A percentile compares a stretch with the other conserved stretches of the same genome.
These are phyloP conservation scores for Macrolepiota albuminosa DNA, from an alignment of 768 basidiomycete species.

Conservation along the genomic window DNA sequence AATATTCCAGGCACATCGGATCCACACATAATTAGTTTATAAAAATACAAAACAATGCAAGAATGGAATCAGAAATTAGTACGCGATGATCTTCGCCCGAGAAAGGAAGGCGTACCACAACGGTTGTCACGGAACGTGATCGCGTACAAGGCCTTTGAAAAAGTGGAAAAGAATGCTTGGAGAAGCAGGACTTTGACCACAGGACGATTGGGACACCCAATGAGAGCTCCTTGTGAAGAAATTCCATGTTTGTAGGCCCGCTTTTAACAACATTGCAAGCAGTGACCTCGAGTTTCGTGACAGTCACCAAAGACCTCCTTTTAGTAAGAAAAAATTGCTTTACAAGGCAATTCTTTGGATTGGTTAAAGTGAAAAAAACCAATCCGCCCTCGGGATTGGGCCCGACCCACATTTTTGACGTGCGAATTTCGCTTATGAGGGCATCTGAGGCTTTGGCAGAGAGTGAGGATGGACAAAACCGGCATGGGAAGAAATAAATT, in stretches of 20 bases:
- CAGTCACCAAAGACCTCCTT: slow-evolving; percentile 11
- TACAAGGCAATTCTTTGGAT: slow-evolving; percentile 14
- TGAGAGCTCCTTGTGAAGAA: slow-evolving; percentile 14
- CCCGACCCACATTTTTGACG: slow-evolving; percentile 24
- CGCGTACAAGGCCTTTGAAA: slow-evolving; percentile 5
- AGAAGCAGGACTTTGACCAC: neutral
- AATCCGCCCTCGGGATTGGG: slow-evolving; percentile 24
- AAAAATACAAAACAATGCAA: slow-evolving; percentile 3
- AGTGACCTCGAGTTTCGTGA: slow-evolving; percentile 13
- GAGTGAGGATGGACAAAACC: slow-evolving; percentile 1
- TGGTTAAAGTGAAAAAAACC: slow-evolving; percentile 15
- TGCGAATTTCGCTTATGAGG: slow-evolving; percentile 13
- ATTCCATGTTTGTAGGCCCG: slow-evolving; percentile 1
- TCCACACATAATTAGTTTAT: neutral
- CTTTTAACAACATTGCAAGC: slow-evolving; percentile 15
- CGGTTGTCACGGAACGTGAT: slow-evolving; percentile 16
- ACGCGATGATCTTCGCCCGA: slow-evolving; percentile 8
- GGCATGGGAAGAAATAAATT: slow-evolving; percentile 8
- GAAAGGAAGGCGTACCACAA: slow-evolving; percentile 16
- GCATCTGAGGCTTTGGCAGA: slow-evolving; percentile 6
- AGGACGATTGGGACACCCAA: slow-evolving; percentile 5
- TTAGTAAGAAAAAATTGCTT: slow-evolving; percentile 11
- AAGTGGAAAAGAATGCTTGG: neutral
- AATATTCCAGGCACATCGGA: slow-evolving; percentile 11
- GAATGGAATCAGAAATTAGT: slow-evolving; percentile 11